Evolutionary conservation across 306 rosid species (phyloP), one percentile per base, ranked within the genome.

Genomic region (Erythrophleum fordii): DNA sequence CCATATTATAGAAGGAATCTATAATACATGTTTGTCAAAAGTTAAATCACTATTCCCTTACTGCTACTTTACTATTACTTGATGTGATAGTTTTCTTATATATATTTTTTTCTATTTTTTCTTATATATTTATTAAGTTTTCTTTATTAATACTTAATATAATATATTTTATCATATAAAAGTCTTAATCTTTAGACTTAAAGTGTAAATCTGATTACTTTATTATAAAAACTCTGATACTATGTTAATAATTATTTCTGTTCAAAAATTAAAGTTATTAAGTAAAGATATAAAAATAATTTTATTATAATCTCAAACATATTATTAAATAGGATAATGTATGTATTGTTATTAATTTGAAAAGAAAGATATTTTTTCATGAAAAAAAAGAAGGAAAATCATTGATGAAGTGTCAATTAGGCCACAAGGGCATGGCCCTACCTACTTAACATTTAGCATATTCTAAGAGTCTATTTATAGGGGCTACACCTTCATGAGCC

Each of bases 391-490:
- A n/a, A n/a, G n/a, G n/a, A n/a, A n/a, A 72, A 81, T 65, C 10
- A 61, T 60, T 66, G 83, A 74, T 79, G 83, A 81, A 53, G 60
- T 80, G 87, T 80, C 78, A 81, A 86, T 72, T 87, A 61, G 82
- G 81, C 76, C 80, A 76, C 59, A 77, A 68, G 80, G 85, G 62
- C 44, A 73, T 69, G 95, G 85, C 8, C 97, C 97, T 81, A 89
- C 95, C 16, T 52, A 70, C 29, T 90, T 83, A 89, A 72, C 89
- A 55, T 60, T 52, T 74, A 77, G 69, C 86, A 67, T 81, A 72
- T 87, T 88, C 62, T 73, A 66, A 77, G 79, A 72, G 82, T 80
- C 92, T 86, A 83, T 90, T 78, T 88, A 86, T 83, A 85, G 82
- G 82, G 75, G 73, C 77, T 29, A 61, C 56, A 66, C 80, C 62